Evolutionary conservation across 371 early-diverging fungal genomes (phyloP), one percentile per base, ranked within the genome.

Genomic region (Lichtheimia ramosa): DNA sequence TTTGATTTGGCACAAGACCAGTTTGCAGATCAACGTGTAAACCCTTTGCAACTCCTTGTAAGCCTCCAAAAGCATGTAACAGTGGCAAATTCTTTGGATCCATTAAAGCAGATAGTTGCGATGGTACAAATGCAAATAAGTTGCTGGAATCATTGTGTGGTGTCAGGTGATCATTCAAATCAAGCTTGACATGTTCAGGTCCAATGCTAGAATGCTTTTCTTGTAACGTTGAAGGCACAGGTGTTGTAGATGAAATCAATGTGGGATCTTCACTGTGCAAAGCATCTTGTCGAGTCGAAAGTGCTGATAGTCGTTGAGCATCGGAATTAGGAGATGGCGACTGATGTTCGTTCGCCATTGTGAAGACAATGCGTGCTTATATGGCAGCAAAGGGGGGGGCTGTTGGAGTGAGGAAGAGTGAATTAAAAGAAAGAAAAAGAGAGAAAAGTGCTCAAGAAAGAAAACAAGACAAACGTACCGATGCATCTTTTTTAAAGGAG

Each of bases 61-160:
- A 43, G 20, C 87, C 86, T 50, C 84, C 84, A 49, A 65, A 79
- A 3, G 56, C 57, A 16, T 66, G 60, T 10, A 87, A 63, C 3
- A 77, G 64, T 12, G 77, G 77, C 24, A 83, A 54, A 21, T 82
- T 74, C 62, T 85, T 85, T 15, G 86, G 86, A 68, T 87, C 87
- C 60, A 83, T 75, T 28, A 85, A 58, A 24, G 70, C 69, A 28
- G 73, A 73, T 5, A 85, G 61, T 61, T 87, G 79, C 8, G 68
- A 67, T 0, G 78, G 75, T 6, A 71, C 71, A 72, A 83, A 84
- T 4, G 81, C 73, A 69, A 83, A 87, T 0, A 83, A 77, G 16
- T 78, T 83, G 46, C 53, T 43, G 3, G 81, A 69, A 51, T 81
- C 77, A 54, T 71, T 69, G 51, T 81, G 81, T 24, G 75, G 70